These are phyloP conservation scores for Populus tremula DNA, from an alignment of 345 rosid genomes.

Conservation along the genomic window DNA sequence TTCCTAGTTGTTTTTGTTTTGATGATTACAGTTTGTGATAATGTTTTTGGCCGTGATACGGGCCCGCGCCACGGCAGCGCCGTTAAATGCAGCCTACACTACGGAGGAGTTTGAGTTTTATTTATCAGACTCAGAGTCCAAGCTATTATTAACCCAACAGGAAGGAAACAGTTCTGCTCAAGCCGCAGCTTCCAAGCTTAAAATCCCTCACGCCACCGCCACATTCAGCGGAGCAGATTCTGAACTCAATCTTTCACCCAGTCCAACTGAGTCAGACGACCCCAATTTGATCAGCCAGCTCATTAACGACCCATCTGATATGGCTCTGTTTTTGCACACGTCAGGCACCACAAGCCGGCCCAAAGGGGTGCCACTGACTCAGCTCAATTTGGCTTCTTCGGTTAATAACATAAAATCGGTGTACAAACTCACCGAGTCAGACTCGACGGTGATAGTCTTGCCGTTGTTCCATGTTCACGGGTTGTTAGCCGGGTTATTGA, in stretches of 20 bases:
- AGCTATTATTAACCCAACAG: conserved; percentile 38
- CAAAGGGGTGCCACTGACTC: conserved; percentile 71
- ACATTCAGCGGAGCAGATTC: conserved; percentile 11
- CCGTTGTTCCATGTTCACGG: conserved; percentile 92
- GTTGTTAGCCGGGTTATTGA: conserved; percentile 62
- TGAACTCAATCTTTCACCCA: neutral
- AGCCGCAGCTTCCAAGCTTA: conserved; percentile 54
- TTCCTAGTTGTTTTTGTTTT: neutral
- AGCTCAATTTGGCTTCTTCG: conserved; percentile 59
- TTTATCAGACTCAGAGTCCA: conserved; percentile 66
- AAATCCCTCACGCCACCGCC: conserved; percentile 42
- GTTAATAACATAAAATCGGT: conserved; percentile 61
- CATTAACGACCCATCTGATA: conserved; percentile 56
- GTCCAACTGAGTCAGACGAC: neutral
- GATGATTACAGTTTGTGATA: conserved; percentile 52
- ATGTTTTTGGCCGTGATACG: conserved; percentile 65
- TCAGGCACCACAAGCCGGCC: conserved; percentile 86
- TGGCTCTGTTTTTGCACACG: conserved; percentile 65
- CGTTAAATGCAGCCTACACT: conserved; percentile 60
- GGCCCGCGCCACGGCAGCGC: conserved; percentile 61
- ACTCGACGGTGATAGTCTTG: conserved; percentile 75
- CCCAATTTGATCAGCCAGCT: conserved; percentile 2
- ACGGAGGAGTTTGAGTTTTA: conserved; percentile 72
- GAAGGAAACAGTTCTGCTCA: conserved; percentile 46
- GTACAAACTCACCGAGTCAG: conserved; percentile 61